Base-by-base conservation (phyloP, 2,329 filamentous ascomycete genomes). In the Paraphoma chrysanthemicola region DNA sequence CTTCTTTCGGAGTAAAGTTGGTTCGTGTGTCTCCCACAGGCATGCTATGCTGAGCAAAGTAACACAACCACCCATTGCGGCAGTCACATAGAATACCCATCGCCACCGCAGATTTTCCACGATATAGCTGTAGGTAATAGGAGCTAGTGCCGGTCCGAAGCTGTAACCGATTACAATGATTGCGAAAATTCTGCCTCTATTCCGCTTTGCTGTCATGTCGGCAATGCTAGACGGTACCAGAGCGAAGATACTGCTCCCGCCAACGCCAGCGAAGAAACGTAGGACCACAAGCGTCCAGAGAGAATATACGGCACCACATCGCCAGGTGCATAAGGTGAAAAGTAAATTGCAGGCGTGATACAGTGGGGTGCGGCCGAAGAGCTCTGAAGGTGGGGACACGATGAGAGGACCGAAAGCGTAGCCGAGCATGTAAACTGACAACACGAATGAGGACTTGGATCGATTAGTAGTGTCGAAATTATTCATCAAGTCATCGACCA, bases 261-360 rank as follows among this genome's bases (percentile, higher is more conserved):
- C 58, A 44, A 55, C 47, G 11, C 73, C 71, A 12, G 64, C 56
- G 39, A 85, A 71, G 66, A 86, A 83, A 3, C 84, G 82, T 63
- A 85, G 88, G 11, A 82, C 80, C 29, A 56, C 48, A 17, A 67
- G 45, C 45, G 39, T 39, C 9, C 30, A 51, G 30, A 49, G 87
- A 81, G 33, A 88, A 76, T 12, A 81, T 69, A 18, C 69, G 69
- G 33, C 33, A 16, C 88, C 72, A 10, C 69, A 72, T 4, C 1
- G 85, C 54, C 90, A 81, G 51, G 85, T 85, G 79, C 85, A 88
- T 6, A 82, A 64, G 53, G 84, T 81, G 71, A 89, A 90, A 56
- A 85, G 80, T 12, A 81, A 67, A 57, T 86, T 90, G 52, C 85
- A 82, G 1, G 68, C 68, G 10, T 81, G 79, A 58, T 88, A 73